Base-by-base conservation (phyloP, 2,329 filamentous ascomycete species). In the Coleophoma crateriformis region DNA sequence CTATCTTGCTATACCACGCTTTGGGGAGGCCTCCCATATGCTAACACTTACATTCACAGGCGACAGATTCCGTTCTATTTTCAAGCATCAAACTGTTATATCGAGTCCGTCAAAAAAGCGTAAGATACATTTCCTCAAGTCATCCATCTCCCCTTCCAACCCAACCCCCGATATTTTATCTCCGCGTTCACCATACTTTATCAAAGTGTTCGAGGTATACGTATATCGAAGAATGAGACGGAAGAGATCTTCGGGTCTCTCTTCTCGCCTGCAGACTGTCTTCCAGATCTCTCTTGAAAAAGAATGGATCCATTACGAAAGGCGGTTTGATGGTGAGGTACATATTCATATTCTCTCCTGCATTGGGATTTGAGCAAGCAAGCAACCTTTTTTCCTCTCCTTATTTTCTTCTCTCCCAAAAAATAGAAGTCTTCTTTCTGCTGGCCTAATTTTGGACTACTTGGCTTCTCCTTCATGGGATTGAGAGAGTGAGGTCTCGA, bases 171-270 rank as follows among this genome's bases (percentile, higher is more conserved):
- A 88, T 84, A 86, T 79, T 73, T 81, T 90, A 95, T 95, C 89
- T 87, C 87, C 88, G 84, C 84, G 82, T 85, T 78, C 81, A 84
- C 82, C 86, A 77, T 73, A 64, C 61, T 55, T 51, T 54, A 40
- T 51, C 58, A 52, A 89, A 87, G 85, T 82, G 86, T 78, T 82
- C 82, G 82, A 89, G 90, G 85, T 96, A 96, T 84, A 95, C 87
- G 83, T 82, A 80, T 91, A 81, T 90, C 90, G 88, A 78, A 96
- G 77, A 96, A 71, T 62, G 78, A 94, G 71, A 64, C 67, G 61
- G 68, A 69, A 64, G 62, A 68, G 67, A 61, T 65, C 64, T 68
- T 74, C 69, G 56, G 57, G 54, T 65, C 74, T 70, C 71, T 69
- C 71, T 70, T 78, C 86, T 90, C 75, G 76, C 84, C 85, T 83